phyloP scores from a whole-genome alignment of 345 rosid species.

The Clausena lansium region DNA sequence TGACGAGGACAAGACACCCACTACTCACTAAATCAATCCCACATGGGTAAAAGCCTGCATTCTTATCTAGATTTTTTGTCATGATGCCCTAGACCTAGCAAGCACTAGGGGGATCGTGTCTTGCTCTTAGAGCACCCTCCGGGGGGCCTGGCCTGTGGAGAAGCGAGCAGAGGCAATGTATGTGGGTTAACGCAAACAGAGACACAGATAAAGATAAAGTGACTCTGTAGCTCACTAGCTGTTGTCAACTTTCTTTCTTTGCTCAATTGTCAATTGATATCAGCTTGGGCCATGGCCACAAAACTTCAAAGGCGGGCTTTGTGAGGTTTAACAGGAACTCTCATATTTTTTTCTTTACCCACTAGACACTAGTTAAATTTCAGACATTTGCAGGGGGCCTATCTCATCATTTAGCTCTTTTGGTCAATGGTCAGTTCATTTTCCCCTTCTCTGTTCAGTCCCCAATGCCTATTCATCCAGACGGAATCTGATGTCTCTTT shows the following conservation, averaged over 20 bases:
- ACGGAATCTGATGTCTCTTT: not conserved
- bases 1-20: not conserved
- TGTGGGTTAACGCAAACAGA: too few relatives aligned
- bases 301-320: constrained; percentile 7
- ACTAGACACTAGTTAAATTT: constrained; percentile 25
- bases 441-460: not conserved
- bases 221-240: too few relatives aligned
- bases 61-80: not conserved
- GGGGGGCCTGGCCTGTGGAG: too few relatives aligned
- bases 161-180: too few relatives aligned
- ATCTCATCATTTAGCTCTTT: not conserved
- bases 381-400: constrained; percentile 19
- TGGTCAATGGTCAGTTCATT: too few relatives aligned
- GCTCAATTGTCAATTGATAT: not conserved
- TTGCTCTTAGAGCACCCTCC: not conserved
- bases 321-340: constrained; percentile 27
- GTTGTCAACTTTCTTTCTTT: not conserved
- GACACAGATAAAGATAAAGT: too few relatives aligned
- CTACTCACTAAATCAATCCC: not conserved
- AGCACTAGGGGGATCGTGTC: not conserved
- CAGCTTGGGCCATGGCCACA: constrained; percentile 19
- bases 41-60: not conserved
- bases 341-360: constrained; percentile 7
- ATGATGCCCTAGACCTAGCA: too few relatives aligned
- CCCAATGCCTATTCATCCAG: not conserved